phyloP scores from a whole-genome alignment of 805 yeast species.

The Kuraishia floccosa region DNA sequence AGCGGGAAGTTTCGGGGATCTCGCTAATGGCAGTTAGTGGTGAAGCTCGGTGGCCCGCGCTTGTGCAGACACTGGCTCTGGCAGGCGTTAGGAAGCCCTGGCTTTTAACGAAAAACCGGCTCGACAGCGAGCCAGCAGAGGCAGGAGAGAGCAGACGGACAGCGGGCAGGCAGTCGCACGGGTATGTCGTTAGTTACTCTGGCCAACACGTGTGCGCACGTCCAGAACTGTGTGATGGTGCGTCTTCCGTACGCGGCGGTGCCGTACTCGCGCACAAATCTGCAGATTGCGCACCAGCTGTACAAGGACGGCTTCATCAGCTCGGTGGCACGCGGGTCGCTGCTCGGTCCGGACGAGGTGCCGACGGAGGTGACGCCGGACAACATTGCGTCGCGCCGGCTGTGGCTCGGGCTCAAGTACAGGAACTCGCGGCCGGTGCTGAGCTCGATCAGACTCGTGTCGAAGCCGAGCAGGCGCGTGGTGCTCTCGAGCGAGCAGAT shows the following conservation, averaged over 20 bases:
- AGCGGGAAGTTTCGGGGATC: too few species aligned
- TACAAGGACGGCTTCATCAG: conserved; percentile 87
- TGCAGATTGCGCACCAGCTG: conserved; percentile 73
- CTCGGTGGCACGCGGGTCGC: conserved; percentile 76
- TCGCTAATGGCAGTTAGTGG: too few species aligned
- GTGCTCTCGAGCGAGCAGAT: conserved; percentile 53
- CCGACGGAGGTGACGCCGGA: conserved; percentile 78
- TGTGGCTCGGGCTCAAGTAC: conserved; percentile 91
- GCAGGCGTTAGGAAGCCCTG: too few species aligned
- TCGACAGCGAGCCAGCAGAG: too few species aligned
- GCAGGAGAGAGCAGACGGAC: conserved; percentile 3
- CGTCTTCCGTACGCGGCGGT: conserved; percentile 64
- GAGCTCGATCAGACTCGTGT: conserved; percentile 56
- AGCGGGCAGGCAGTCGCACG: too few species aligned
- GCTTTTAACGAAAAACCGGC: too few species aligned
- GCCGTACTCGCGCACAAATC: conserved; percentile 74
- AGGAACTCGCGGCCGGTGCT: conserved; percentile 72
- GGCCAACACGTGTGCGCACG: conserved; percentile 77
- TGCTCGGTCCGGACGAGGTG: conserved; percentile 68
- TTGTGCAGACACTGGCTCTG: too few species aligned
- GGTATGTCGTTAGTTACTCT: conserved; percentile 84
- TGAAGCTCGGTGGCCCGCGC: too few species aligned
- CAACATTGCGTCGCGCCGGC: conserved; percentile 72
- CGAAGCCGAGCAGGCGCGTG: conserved; percentile 78
- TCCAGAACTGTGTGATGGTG: conserved; percentile 79